Evolutionary conservation across 163 green algal genomes (phyloP), one percentile per base, ranked within the genome.

Genomic region (Trebouxia gelatinosa): DNA sequence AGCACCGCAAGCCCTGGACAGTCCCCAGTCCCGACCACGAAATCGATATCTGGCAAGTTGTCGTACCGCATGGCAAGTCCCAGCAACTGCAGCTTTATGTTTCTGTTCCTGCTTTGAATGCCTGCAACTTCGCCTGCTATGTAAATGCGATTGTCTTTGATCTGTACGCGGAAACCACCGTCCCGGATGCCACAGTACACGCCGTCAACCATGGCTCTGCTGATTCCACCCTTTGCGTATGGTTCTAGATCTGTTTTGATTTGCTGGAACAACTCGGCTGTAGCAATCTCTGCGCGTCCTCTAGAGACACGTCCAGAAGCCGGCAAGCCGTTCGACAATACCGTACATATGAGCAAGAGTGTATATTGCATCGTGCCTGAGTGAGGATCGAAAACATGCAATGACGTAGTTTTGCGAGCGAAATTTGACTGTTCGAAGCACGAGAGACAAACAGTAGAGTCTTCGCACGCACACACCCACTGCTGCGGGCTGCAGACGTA

Each of bases 31-130:
- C 65, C 38, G 7, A 51, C 26, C 16, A 51, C 37, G 26, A 74
- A 21, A 26, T 74, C 65, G 5, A 58, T 19, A 37, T 74, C 65
- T 38, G 65, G 65, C 26, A 74, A 21, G 65, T 74, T 37, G 21
- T 38, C 19, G 34, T 31, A 51, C 23, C 19, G 37, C 19, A 29
- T 68, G 51, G 65, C 65, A 23, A 58, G 37, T 57, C 54, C 65
- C 35, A 74, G 65, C 5, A 74, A 26, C 7, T 31, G 28, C 13
- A 74, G 35, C 37, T 74, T 74, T 35, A 74, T 54, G 38, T 74
- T 74, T 32, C 65, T 54, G 35, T 74, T 74, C 23, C 65, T 54
- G 65, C 65, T 74, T 35, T 74, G 65, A 17, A 51, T 43, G 21
- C 65, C 37, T 37, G 11, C 37, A 1, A 34, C 26, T 37, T 74